phyloP scores from a whole-genome alignment of 2,329 filamentous ascomycete genomes.

The Colletotrichum chrysophilum region DNA sequence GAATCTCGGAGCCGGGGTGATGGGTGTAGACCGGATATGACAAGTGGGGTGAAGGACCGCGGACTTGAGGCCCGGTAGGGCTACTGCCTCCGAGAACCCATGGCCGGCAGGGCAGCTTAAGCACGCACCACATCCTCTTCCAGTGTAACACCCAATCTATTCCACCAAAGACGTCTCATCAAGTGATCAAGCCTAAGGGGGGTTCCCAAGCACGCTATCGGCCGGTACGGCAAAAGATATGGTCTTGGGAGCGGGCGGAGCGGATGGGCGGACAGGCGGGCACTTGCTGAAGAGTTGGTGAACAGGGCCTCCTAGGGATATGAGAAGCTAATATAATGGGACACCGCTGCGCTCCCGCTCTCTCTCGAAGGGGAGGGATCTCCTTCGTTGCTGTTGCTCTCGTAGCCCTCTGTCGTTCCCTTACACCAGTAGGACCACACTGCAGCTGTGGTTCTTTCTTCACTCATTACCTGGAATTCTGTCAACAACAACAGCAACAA shows the following conservation, averaged over 20 bases:
- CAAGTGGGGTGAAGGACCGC: background rate
- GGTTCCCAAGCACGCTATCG: background rate
- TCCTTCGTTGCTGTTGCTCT: background rate
- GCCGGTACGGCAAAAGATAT: background rate
- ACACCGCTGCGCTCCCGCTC: background rate
- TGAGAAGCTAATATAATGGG: background rate
- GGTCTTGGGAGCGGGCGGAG: background rate
- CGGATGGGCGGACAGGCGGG: background rate
- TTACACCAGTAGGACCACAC: background rate
- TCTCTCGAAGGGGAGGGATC: background rate
- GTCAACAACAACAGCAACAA: background rate
- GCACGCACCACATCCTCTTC: constrained; percentile 1
- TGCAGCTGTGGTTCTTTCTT: background rate
- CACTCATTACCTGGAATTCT: background rate
- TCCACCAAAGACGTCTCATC: constrained; percentile 5
- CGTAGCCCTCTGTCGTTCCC: background rate
- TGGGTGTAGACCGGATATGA: constrained; percentile 6
- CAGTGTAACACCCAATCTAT: constrained; percentile 15
- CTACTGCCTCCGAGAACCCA: background rate
- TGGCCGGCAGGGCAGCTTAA: background rate
- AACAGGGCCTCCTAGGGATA: background rate
- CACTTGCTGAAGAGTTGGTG: background rate
- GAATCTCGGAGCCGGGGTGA: background rate
- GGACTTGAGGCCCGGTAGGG: constrained; percentile 8
- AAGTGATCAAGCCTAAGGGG: background rate